Conservation (phyloP, 352 stramenopile genomes). For the Phytophthora tentaculata region DNA sequence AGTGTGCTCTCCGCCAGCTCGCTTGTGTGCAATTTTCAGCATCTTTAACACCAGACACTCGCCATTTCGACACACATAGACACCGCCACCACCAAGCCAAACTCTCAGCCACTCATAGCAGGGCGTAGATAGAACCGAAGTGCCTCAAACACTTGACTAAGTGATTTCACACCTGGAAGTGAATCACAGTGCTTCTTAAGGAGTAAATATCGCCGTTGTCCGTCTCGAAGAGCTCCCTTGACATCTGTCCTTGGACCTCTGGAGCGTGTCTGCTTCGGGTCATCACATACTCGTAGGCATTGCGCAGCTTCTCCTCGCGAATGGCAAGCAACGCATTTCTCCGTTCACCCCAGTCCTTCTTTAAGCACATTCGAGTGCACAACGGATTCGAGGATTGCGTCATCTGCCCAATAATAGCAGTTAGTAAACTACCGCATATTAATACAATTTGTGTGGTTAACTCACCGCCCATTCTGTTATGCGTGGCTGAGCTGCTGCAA, state of each 20-base stretch:
- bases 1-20: too few relatives aligned
- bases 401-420: conserved; percentile 7
- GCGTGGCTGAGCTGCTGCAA: conserved; percentile 24
- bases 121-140: conserved; percentile 45
- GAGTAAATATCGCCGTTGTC: conserved; percentile 36
- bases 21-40: too few relatives aligned
- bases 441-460: too few relatives aligned
- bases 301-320: conserved; percentile 28
- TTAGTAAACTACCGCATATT: neutral
- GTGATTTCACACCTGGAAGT: conserved; percentile 38
- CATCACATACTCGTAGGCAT: conserved; percentile 20
- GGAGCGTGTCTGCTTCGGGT: conserved; percentile 7
- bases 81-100: too few relatives aligned
- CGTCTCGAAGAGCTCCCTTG: conserved; percentile 28
- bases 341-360: conserved; percentile 19
- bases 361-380: conserved; percentile 3
- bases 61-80: too few relatives aligned
- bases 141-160: conserved; percentile 43
- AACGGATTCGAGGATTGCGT: conserved; percentile 29
- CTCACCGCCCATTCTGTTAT: conserved; percentile 25
- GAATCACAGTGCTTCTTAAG: conserved; percentile 2
- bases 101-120: too few relatives aligned
- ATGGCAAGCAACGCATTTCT: conserved; percentile 2
- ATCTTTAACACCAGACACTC: too few relatives aligned
- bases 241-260: conserved; percentile 6